A percentile compares a stretch with the other conserved stretches of the same genome.
Conservation (phyloP, 768 basidiomycete species). For the Guyanaporus albipodus region DNA sequence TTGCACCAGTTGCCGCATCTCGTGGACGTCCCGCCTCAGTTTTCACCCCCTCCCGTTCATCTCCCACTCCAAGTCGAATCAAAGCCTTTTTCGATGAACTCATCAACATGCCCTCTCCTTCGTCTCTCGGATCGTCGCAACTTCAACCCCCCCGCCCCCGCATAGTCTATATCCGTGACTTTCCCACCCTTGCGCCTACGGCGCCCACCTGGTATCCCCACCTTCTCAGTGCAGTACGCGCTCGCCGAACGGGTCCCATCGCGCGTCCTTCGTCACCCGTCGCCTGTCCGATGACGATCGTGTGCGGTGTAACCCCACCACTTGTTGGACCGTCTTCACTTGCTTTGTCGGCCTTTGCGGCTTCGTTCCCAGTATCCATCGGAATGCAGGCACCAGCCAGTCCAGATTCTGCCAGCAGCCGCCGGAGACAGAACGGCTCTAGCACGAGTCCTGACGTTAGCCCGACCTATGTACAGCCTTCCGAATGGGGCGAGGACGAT, state of each 20-base stretch:
- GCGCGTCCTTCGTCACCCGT: slow-evolving; percentile 58
- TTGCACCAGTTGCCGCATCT: slow-evolving; percentile 34
- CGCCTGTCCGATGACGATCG: slow-evolving; percentile 69
- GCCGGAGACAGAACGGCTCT: slow-evolving; percentile 19
- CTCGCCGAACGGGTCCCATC: slow-evolving; percentile 64
- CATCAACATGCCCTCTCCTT: slow-evolving; percentile 53
- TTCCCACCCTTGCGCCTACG: slow-evolving; percentile 66
- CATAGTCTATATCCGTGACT: slow-evolving; percentile 82
- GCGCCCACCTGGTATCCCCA: slow-evolving; percentile 78
- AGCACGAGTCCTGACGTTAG: slow-evolving; percentile 32
- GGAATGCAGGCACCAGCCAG: slow-evolving; percentile 12
- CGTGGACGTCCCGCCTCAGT: slow-evolving; percentile 34
- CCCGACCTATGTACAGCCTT: slow-evolving; percentile 3
- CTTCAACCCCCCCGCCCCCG: slow-evolving; percentile 47
- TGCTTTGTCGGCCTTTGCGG: slow-evolving; percentile 7
- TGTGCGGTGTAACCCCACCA: slow-evolving; percentile 84
- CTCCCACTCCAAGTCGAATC: slow-evolving; percentile 49
- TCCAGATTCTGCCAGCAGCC: not conserved
- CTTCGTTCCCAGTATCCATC: slow-evolving; percentile 9
- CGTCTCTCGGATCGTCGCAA: slow-evolving; percentile 25
- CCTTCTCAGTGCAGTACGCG: slow-evolving; percentile 72
- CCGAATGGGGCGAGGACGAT: slow-evolving; percentile 67
- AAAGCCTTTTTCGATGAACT: slow-evolving; percentile 76
- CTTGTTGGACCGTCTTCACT: slow-evolving; percentile 47
- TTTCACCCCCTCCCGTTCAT: slow-evolving; percentile 38